Conservation (phyloP, 1,284 basidiomycete species). For the Puccinia hordei region DNA sequence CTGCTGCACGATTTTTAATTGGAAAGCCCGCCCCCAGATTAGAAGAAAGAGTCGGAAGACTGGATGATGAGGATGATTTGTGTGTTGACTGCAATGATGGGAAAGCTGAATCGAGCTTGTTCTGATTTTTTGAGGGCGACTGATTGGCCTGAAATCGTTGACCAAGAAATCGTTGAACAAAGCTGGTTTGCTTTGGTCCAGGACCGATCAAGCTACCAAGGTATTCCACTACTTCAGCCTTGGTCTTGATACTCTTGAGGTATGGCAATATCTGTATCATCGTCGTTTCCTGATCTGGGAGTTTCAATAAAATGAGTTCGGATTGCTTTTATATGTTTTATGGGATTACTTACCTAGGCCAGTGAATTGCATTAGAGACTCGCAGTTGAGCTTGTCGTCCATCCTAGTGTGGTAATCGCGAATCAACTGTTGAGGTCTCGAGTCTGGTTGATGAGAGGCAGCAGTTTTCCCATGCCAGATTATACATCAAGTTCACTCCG, state of each 20-base stretch:
- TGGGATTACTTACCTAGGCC: slow-evolving; percentile 3
- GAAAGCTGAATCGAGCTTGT: slow-evolving; percentile 24
- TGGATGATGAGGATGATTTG: background rate
- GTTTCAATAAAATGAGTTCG: background rate
- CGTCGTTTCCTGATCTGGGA: slow-evolving; percentile 26
- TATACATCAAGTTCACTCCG: too few species aligned
- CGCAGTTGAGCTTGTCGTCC: slow-evolving; percentile 5
- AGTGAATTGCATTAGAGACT: slow-evolving; percentile 27
- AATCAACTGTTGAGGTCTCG: background rate
- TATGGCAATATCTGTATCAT: slow-evolving; percentile 24
- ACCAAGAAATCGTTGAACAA: slow-evolving; percentile 11
- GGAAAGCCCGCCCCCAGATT: background rate
- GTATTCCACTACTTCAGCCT: slow-evolving; percentile 2
- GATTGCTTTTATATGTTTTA: background rate
- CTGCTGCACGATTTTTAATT: background rate
- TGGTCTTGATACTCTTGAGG: slow-evolving; percentile 12
- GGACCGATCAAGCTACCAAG: slow-evolving; percentile 25
- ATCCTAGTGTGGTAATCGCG: background rate
- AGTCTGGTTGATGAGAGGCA: too few species aligned
- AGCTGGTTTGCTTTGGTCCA: background rate
- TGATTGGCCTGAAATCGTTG: background rate
- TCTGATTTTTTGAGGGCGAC: background rate
- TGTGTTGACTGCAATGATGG: slow-evolving; percentile 23
- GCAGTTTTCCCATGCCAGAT: too few species aligned
- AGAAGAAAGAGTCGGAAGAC: background rate